A percentile compares a stretch with the other conserved stretches of the same genome.
These are phyloP conservation scores for Wickerhamiella brachini DNA, from an alignment of 805 yeast genomes.

Conservation along the genomic window DNA sequence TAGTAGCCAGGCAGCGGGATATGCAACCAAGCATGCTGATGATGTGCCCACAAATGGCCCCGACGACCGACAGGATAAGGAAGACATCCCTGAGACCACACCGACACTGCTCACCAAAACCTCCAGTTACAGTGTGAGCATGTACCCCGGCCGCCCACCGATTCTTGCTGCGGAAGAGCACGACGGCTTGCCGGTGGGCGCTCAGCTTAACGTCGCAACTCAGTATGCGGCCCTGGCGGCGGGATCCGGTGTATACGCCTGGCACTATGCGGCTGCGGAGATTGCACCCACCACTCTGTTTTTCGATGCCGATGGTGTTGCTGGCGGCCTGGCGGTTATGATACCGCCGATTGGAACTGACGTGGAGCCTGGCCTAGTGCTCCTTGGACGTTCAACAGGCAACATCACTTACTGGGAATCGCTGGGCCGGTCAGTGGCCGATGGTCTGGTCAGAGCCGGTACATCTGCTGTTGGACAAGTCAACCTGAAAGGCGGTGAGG, in stretches of 20 bases:
- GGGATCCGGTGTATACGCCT: slow-evolving; percentile 42
- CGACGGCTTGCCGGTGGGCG: slow-evolving; percentile 24
- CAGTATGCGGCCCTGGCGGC: slow-evolving; percentile 38
- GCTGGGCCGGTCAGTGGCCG: slow-evolving; percentile 54
- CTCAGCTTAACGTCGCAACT: slow-evolving; percentile 32
- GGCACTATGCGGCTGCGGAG: slow-evolving; percentile 56
- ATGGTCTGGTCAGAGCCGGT: slow-evolving; percentile 34
- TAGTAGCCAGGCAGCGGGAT: too few species aligned
- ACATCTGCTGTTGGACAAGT: slow-evolving; percentile 27
- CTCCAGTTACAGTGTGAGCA: slow-evolving; percentile 42
- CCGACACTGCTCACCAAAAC: slow-evolving; percentile 41
- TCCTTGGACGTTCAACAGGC: slow-evolving; percentile 48
- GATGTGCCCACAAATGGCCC: too few species aligned
- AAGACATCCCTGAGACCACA: background rate
- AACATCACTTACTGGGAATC: slow-evolving; percentile 56
- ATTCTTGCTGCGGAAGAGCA: slow-evolving; percentile 19
- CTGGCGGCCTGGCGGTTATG: slow-evolving; percentile 33
- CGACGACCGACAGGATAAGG: too few species aligned
- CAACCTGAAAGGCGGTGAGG: slow-evolving; percentile 39
- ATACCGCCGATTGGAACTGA: slow-evolving; percentile 43
- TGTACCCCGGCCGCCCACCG: slow-evolving; percentile 43
- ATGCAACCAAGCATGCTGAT: too few species aligned
- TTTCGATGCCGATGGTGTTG: background rate
- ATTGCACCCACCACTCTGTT: slow-evolving; percentile 38
- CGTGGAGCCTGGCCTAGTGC: slow-evolving; percentile 54